Base-by-base conservation (phyloP, 257 asterid species). In the Euphrasia confusa region DNA sequence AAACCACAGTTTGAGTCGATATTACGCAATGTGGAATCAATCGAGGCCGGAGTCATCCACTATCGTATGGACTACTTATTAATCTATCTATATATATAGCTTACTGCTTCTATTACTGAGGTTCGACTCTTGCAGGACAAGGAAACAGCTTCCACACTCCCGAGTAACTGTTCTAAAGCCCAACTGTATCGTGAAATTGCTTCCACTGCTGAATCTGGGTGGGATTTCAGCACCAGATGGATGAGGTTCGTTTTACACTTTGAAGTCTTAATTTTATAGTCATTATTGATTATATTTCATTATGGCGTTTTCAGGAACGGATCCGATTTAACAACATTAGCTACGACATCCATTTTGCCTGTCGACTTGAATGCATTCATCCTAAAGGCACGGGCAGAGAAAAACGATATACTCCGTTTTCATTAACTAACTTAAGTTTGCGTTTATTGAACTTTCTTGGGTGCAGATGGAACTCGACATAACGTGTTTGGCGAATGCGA, bases 211-310 rank as follows among this genome's bases (percentile, higher is more conserved):
- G 99, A 93, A 78, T 80, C 96, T 60, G 99, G 99, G 32, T 87
- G 96, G 99, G 99, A 93, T 82, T 89, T 93, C 72, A 87, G 96
- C 73, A 70, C 84, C 61, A 79, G 97, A 79, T 93, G 96, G 95
- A 93, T 93, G 99, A 82, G 96, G 97, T 91, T 28, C 33, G 7
- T 63, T 18, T 32, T 27, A 5, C 12, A 6, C 39, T 33, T 37
- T 4, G 3, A 37, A 9, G 10, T 8, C 11, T 37, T 37, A 37
- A 9, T 7, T 7, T 8, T 37, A 30, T 30, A 37, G 3, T 37
- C 11, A 37, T 37, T 37, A n/a, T n/a, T n/a, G n/a, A n/a, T n/a
- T n/a, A n/a, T n/a, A 37, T 37, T 7, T 3, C 8, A 4, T 9
- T 9, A 6, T 7, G 10, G 10, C 2, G 10, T 50, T 50, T 67